These are phyloP conservation scores for Cryptococcus jaspeensis DNA, from an alignment of 1,284 basidiomycete species.

Conservation along the genomic window DNA sequence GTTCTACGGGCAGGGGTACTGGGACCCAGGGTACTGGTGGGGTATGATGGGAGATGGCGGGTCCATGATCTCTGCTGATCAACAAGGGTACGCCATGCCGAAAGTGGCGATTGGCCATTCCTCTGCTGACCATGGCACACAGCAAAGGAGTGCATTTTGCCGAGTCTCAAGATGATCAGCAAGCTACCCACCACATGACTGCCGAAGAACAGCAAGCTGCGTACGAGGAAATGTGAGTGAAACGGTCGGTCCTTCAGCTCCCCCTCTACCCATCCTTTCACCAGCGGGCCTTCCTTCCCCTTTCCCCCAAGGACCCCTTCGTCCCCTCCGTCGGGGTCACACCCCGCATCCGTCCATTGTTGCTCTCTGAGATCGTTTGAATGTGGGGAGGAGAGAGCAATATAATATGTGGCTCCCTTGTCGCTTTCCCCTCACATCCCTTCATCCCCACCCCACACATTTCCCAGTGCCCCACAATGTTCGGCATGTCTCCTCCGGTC, in stretches of 20 bases:
- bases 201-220: background rate
- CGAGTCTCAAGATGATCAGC: background rate
- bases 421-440: background rate
- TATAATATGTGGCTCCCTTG: background rate
- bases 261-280: conserved; percentile 3
- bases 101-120: no score
- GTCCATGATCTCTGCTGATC: background rate
- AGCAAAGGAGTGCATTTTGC: no score
- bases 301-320: background rate
- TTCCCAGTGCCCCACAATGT: conserved; percentile 13
- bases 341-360: background rate
- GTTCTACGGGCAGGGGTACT: conserved; percentile 9
- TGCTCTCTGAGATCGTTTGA: background rate
- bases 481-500: conserved; percentile 15
- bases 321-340: no score
- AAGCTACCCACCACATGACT: background rate
- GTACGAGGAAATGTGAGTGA: conserved; percentile 13
- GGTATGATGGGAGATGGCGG: conserved; percentile 8
- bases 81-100: background rate
- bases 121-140: no score
- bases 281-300: conserved; percentile 7
- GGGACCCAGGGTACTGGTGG: conserved; percentile 21
- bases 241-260: background rate
- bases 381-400: no score
- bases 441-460: background rate